These are phyloP conservation scores for Auricularia auricula-judae DNA, from an alignment of 768 basidiomycete genomes.

Conservation along the genomic window DNA sequence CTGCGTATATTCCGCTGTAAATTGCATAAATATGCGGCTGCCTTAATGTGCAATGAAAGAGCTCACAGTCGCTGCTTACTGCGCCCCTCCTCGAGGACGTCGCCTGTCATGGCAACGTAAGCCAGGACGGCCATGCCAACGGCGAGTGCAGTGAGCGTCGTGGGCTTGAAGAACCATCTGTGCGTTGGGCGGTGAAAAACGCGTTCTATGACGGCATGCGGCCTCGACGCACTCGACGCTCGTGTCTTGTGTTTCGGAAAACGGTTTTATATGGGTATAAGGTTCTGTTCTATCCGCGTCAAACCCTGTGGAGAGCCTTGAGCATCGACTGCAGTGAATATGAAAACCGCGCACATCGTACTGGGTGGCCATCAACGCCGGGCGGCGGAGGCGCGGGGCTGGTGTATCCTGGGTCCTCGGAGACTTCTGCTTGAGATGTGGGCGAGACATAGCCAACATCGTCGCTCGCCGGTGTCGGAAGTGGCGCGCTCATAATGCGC, in stretches of 20 bases:
- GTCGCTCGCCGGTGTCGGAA: background rate
- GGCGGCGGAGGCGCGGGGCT: background rate
- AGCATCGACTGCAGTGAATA: slow-evolving; percentile 7
- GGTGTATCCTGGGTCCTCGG: background rate
- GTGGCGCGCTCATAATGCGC: background rate
- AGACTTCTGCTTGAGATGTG: background rate
- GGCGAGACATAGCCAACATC: background rate
- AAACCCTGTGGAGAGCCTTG: background rate
- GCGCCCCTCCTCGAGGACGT: slow-evolving; percentile 72
- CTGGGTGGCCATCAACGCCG: slow-evolving; percentile 22
- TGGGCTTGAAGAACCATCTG: slow-evolving; percentile 81
- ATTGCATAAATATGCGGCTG: background rate
- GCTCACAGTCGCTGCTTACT: slow-evolving; percentile 75
- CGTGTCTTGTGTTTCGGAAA: slow-evolving; percentile 75
- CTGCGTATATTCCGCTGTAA: slow-evolving; percentile 64
- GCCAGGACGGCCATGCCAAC: slow-evolving; percentile 56
- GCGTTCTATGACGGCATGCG: background rate
- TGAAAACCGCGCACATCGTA: slow-evolving; percentile 45
- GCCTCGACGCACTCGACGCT: slow-evolving; percentile 56
- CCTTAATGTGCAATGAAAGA: background rate
- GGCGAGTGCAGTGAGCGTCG: slow-evolving; percentile 66
- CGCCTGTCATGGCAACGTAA: slow-evolving; percentile 74
- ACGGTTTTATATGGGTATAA: slow-evolving; percentile 73
- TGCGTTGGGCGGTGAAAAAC: slow-evolving; percentile 3
- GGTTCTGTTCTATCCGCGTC: slow-evolving; percentile 77